Conservation (phyloP, 2,329 filamentous ascomycete genomes). For the Fusarium torreyae region DNA sequence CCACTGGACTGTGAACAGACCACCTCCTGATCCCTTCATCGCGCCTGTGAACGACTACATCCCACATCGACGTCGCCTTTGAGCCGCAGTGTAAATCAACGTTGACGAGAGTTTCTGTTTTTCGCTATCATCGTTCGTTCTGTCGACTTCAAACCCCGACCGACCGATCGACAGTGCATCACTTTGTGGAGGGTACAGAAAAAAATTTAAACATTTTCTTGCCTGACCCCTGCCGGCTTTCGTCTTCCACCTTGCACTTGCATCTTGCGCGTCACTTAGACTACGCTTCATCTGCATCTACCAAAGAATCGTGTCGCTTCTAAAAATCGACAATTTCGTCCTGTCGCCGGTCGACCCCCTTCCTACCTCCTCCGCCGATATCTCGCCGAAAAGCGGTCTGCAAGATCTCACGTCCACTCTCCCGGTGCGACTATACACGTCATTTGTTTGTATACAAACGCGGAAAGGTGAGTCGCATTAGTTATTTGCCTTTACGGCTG, state of each 20-base stretch:
- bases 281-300: slow-evolving; percentile 22
- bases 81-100: slow-evolving; percentile 33
- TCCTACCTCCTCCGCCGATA: slow-evolving; percentile 26
- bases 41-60: slow-evolving; percentile 40
- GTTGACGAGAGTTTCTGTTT: slow-evolving; percentile 24
- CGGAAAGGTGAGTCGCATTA: slow-evolving; percentile 42
- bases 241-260: slow-evolving; percentile 24
- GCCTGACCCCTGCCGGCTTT: slow-evolving; percentile 21
- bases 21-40: slow-evolving; percentile 49
- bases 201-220: slow-evolving; percentile 36
- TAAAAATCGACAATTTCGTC: slow-evolving; percentile 30
- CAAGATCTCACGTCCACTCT: slow-evolving; percentile 27
- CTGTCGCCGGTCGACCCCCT: slow-evolving; percentile 49
- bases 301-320: slow-evolving; percentile 26
- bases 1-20: slow-evolving; percentile 49
- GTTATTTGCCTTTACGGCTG: slow-evolving; percentile 16
- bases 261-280: slow-evolving; percentile 26
- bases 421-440: slow-evolving; percentile 43
- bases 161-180: slow-evolving; percentile 34
- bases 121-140: slow-evolving; percentile 4
- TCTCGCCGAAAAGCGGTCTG: slow-evolving; percentile 36
- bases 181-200: slow-evolving; percentile 34
- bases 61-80: slow-evolving; percentile 34
- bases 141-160: slow-evolving; percentile 13
- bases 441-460: slow-evolving; percentile 44